Conservation (phyloP, 345 rosid genomes). For the Adansonia digitata region DNA sequence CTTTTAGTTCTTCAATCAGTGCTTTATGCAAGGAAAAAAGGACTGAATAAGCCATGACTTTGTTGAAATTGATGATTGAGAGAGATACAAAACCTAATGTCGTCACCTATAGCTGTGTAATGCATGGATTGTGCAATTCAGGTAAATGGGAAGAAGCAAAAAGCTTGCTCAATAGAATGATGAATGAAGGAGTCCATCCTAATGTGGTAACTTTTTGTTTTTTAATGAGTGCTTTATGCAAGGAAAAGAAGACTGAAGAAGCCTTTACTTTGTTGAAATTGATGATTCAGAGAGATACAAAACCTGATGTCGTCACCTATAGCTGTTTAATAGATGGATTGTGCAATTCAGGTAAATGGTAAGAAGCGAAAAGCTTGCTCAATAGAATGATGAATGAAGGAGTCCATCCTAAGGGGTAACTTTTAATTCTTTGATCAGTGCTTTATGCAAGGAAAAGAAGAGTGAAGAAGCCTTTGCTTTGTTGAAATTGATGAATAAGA, state of each 20-base stretch:
- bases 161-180: background rate
- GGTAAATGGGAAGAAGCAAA: background rate
- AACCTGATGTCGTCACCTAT: background rate
- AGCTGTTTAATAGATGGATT: conserved; percentile 6
- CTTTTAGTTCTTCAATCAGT: no score
- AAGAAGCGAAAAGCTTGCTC: background rate
- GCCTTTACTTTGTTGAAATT: background rate
- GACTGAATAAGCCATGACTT: background rate
- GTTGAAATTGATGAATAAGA: background rate
- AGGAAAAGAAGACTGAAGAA: background rate
- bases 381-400: background rate
- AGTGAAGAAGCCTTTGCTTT: background rate
- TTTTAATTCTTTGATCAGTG: no score
- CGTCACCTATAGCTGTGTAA: background rate
- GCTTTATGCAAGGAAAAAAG: background rate
- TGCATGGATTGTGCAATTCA: background rate
- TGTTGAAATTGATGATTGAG: background rate
- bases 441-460: background rate
- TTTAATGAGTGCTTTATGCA: background rate
- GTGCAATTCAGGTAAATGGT: background rate
- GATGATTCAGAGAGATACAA: background rate
- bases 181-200: background rate
- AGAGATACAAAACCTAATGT: background rate
- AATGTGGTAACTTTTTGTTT: background rate
- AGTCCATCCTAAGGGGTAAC: no score